These are phyloP conservation scores for Termitomyces sp. DNA, from an alignment of 768 basidiomycete species.

Conservation along the genomic window DNA sequence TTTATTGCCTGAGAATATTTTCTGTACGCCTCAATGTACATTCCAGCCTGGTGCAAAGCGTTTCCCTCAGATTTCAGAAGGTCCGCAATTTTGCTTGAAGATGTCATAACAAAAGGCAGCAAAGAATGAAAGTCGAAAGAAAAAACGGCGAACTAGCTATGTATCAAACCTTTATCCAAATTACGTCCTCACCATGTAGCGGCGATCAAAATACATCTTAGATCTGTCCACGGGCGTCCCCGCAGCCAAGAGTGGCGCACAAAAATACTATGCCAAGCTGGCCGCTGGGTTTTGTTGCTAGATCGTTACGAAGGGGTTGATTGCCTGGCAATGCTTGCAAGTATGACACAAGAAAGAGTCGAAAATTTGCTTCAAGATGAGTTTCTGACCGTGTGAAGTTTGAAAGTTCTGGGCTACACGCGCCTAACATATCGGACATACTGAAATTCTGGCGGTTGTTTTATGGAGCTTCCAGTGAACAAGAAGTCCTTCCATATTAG, in stretches of 20 bases:
- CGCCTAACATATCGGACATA: no score
- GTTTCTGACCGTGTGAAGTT: neutral
- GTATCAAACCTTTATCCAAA: neutral
- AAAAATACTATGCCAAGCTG: neutral
- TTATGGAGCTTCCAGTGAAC: neutral
- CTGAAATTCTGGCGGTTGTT: neutral
- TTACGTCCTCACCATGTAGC: neutral
- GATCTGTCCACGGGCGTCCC: neutral
- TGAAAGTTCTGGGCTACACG: neutral
- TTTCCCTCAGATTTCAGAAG: slow-evolving; percentile 38
- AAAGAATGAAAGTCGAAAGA: neutral
- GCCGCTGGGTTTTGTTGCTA: neutral
- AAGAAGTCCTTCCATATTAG: neutral
- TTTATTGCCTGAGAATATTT: slow-evolving; percentile 39
- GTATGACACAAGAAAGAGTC: neutral
- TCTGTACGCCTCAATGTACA: slow-evolving; percentile 27
- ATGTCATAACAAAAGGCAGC: neutral
- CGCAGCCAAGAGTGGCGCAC: neutral
- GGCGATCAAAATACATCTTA: slow-evolving; percentile 3
- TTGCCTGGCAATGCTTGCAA: neutral
- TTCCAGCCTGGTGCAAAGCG: slow-evolving; percentile 24
- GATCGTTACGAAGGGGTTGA: neutral
- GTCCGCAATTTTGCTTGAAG: slow-evolving; percentile 13
- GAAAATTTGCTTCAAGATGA: neutral
- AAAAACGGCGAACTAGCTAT: neutral